Evolutionary conservation across 176 grass and related monocot species (phyloP).

Genomic region (Oryza meyeriana): DNA sequence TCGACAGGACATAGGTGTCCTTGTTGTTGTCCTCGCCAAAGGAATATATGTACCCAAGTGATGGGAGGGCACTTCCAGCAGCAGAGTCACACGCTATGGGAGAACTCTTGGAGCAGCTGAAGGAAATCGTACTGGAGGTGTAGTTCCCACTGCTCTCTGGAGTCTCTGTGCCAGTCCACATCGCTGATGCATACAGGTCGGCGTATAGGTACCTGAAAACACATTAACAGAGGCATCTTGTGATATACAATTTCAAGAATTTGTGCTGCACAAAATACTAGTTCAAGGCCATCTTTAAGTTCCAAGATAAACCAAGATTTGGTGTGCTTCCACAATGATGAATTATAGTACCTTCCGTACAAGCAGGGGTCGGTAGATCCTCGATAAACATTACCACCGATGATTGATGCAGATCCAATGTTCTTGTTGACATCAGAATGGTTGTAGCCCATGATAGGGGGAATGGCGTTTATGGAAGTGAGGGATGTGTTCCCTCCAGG

Average conservation of each 20-base stretch:
- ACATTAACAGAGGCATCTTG: background rate
- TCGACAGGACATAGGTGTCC: slow-evolving; percentile 61
- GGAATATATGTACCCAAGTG: slow-evolving; percentile 65
- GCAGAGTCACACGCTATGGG: slow-evolving; percentile 45
- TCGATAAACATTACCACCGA: slow-evolving; percentile 67
- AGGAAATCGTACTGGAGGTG: slow-evolving; percentile 48
- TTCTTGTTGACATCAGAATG: slow-evolving; percentile 55
- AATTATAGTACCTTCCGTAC: slow-evolving; percentile 52
- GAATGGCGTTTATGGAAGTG: slow-evolving; percentile 41
- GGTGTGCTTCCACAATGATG: background rate
- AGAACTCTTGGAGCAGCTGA: slow-evolving; percentile 57
- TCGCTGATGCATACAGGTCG: slow-evolving; percentile 56
- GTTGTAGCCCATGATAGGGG: slow-evolving; percentile 53
- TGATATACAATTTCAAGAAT: background rate
- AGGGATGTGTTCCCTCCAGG: slow-evolving; percentile 53
- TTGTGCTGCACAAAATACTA: background rate
- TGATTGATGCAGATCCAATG: slow-evolving; percentile 60
- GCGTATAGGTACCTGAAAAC: slow-evolving; percentile 68
- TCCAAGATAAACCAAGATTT: background rate
- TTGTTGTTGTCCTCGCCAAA: slow-evolving; percentile 87
- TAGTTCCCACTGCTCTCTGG: slow-evolving; percentile 65
- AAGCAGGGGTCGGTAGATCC: slow-evolving; percentile 69
- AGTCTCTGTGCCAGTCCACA: slow-evolving; percentile 69
- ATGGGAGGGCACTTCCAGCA: slow-evolving; percentile 56
- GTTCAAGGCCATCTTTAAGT: background rate